Conservation (phyloP, 169 alveolate species). For the Plasmodium gonderi region DNA sequence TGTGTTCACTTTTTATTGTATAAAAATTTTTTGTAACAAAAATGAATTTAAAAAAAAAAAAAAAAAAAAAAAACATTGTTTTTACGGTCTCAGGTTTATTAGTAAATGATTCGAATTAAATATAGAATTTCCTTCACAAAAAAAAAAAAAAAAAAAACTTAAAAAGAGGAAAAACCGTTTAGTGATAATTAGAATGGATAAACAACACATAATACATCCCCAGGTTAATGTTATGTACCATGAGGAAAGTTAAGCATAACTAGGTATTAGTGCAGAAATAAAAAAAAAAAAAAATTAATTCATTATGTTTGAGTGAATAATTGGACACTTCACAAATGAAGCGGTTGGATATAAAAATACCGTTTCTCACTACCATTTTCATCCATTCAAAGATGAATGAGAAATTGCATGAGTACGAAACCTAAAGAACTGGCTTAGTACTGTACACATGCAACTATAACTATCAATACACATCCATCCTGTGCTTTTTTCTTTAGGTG, state of each 20-base stretch:
- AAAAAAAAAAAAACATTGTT: not conserved
- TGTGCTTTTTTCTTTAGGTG: not conserved
- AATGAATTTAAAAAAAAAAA: not conserved
- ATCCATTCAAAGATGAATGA: too few species aligned
- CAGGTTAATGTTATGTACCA: not conserved
- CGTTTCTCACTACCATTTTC: not conserved
- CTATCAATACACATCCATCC: not conserved
- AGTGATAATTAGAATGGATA: too few species aligned
- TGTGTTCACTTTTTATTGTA: not conserved
- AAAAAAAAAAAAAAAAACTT: not conserved
- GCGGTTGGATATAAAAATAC: not conserved
- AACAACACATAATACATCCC: not conserved
- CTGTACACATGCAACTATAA: too few species aligned
- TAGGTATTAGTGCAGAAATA: not conserved
- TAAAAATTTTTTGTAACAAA: not conserved
- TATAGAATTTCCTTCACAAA: not conserved
- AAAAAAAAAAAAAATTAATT: not conserved
- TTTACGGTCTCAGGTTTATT: slow-evolving; percentile 11
- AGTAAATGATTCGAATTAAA: slow-evolving; percentile 8
- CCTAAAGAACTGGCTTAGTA: too few species aligned
- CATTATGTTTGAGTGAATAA: not conserved
- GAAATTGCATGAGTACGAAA: too few species aligned
- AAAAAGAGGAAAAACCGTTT: not conserved
- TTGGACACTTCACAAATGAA: not conserved
- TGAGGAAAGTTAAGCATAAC: not conserved